Conservation (phyloP, 805 yeast genomes). For the Suhomyces sp. region DNA sequence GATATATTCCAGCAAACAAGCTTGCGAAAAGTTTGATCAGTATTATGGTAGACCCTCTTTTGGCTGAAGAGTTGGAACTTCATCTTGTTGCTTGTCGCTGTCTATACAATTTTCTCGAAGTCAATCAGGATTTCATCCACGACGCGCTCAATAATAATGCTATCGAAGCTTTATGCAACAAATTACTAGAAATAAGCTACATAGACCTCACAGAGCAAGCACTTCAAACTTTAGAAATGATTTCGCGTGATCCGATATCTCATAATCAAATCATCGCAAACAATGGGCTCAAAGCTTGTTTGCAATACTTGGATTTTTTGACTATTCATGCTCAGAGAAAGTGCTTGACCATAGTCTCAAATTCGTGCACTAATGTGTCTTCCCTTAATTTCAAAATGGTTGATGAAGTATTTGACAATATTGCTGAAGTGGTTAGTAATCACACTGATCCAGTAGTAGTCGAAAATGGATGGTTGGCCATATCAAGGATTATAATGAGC, state of each 20-base stretch:
- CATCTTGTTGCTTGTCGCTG: slow-evolving; percentile 83
- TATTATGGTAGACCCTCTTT: slow-evolving; percentile 56
- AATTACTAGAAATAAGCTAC: slow-evolving; percentile 70
- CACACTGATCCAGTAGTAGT: slow-evolving; percentile 58
- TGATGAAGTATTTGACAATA: slow-evolving; percentile 55
- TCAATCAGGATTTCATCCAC: slow-evolving; percentile 61
- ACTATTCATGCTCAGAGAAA: slow-evolving; percentile 87
- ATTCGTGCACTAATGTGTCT: slow-evolving; percentile 55
- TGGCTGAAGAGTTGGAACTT: slow-evolving; percentile 70
- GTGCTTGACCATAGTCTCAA: slow-evolving; percentile 70
- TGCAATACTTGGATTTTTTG: slow-evolving; percentile 81
- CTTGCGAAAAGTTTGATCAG: slow-evolving; percentile 55
- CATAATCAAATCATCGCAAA: slow-evolving; percentile 51
- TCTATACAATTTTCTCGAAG: slow-evolving; percentile 76
- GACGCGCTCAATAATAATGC: slow-evolving; percentile 65
- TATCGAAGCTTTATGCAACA: slow-evolving; percentile 62
- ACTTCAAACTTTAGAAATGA: slow-evolving; percentile 67
- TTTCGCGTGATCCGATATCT: slow-evolving; percentile 55
- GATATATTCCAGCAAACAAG: slow-evolving; percentile 59
- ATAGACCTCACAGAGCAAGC: slow-evolving; percentile 94
- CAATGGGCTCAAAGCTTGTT: slow-evolving; percentile 63
- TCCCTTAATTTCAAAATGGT: slow-evolving; percentile 46
- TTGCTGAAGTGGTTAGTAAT: slow-evolving; percentile 55
- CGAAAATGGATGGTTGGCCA: slow-evolving; percentile 65
- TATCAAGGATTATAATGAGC: slow-evolving; percentile 55